A percentile compares a stretch with the other conserved stretches of the same genome.
These are phyloP conservation scores for Pyracantha coccinea DNA, from an alignment of 331 rosid genomes.

Conservation along the genomic window DNA sequence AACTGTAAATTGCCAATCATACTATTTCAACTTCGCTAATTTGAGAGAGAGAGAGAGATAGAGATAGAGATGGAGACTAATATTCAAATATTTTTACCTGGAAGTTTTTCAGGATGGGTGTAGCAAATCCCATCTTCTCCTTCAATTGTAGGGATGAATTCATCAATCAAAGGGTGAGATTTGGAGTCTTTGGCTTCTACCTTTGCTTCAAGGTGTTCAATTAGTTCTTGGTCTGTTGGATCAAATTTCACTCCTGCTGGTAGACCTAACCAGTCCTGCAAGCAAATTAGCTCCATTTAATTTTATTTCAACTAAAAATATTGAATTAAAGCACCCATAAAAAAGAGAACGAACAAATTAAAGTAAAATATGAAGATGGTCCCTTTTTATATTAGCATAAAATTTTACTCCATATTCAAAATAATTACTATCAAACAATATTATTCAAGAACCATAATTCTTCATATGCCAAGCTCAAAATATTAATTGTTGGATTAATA, in stretches of 20 bases:
- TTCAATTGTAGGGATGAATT: constrained; percentile 93
- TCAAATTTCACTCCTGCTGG: constrained; percentile 37
- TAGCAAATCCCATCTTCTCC: constrained; percentile 99
- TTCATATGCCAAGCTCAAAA: not conserved
- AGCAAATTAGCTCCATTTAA: not conserved
- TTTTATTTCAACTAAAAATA: not conserved
- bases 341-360: not conserved
- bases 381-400: not conserved
- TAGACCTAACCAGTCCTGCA: constrained; percentile 96
- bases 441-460: not conserved
- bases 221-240: constrained; percentile 97
- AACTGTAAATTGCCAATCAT: not conserved
- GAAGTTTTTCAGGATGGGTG: constrained; percentile 98
- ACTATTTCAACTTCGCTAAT: not conserved
- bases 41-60: not conserved
- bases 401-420: not conserved
- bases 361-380: constrained; percentile 10
- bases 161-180: constrained; percentile 97
- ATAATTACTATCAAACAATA: not conserved
- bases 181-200: constrained; percentile 69
- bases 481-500: not conserved
- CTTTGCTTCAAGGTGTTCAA: constrained; percentile 97
- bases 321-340: not conserved
- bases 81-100: constrained; percentile 39
- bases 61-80: not conserved